Base-by-base conservation (phyloP, 108 stramenopile species). In the Pseudonitzschia multistriata region DNA sequence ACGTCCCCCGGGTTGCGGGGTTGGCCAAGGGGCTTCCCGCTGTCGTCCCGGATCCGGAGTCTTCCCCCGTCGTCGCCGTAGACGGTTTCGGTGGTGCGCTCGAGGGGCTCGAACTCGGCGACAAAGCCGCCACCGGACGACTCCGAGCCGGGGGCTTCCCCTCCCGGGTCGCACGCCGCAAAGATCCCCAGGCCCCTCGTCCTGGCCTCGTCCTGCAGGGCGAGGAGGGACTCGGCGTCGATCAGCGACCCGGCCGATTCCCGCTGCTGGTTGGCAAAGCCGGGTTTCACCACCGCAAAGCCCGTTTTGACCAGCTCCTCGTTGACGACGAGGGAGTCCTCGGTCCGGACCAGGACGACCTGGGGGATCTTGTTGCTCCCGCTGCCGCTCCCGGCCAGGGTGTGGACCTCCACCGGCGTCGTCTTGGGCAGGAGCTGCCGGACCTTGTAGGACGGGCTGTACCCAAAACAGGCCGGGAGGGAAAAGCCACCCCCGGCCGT, bases 51-150 rank as follows among this genome's bases (percentile, higher is more conserved):
- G 31, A 29, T 8, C 35, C 53, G 30, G 35, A 55, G 74, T 19
- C 71, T 78, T n/a, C 85, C 85, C 22, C 85, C 82, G 55, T 83
- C 85, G 47, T 67, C 60, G 29, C 74, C 71, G 37, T 68, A 84
- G 37, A 73, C 48, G 7, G 71, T 82, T 62, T 74, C 70, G 5
- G 68, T 65, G 1, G 63, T 72, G 22, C 64, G 52, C 34, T 83
- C 79, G 42, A 87, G 52, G 22, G 83, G 79, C 62, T 87, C 86
- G 67, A 87, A 87, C 30, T 83, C 62, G 24, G 73, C 80, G n/a
- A 74, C 74, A 31, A 81, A 72, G 19, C 35, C 27, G 55, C 22
- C 48, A 45, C 19, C 53, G 42, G 42, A 45, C 42, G 42, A 17
- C 21, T 22, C 29, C 0, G 64, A 36, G 35, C 3, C 7, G 50